These are phyloP conservation scores for Breviolum minutum DNA, from an alignment of 73 alveolate species.

Conservation along the genomic window DNA sequence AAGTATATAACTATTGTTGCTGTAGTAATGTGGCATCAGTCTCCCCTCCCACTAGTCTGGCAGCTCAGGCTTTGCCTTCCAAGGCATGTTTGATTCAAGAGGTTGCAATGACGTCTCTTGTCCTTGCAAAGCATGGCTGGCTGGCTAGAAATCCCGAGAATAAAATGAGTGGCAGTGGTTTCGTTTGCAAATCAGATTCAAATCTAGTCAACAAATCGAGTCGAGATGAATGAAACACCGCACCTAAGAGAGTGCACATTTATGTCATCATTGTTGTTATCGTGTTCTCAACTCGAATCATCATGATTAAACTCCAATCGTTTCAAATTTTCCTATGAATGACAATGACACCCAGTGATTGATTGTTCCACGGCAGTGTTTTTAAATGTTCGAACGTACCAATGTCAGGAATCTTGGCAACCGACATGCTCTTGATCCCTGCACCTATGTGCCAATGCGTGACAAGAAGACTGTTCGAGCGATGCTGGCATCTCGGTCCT, in stretches of 20 bases:
- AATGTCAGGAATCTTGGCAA: not conserved
- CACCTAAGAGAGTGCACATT: not conserved
- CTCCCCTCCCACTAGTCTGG: no score
- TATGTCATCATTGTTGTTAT: no score
- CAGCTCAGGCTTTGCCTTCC: not conserved
- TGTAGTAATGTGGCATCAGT: no score
- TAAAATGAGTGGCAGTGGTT: not conserved
- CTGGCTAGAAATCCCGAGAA: no score
- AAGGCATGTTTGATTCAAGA: not conserved
- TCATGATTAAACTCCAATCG: no score
- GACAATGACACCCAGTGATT: not conserved
- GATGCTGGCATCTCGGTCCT: not conserved
- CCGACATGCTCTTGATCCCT: not conserved
- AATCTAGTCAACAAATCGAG: not conserved
- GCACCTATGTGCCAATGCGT: not conserved
- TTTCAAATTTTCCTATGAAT: not conserved
- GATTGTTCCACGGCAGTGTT: no score
- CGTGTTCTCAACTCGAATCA: no score
- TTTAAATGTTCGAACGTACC: not conserved
- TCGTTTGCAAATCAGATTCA: not conserved
- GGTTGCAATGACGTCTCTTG: not conserved
- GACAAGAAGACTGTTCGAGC: conserved; percentile 20
- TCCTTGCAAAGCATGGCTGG: no score
- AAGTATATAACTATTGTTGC: no score
- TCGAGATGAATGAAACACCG: not conserved